Base-by-base conservation (phyloP, 148 eudicot genomes). In the Chenopodium formosanum region DNA sequence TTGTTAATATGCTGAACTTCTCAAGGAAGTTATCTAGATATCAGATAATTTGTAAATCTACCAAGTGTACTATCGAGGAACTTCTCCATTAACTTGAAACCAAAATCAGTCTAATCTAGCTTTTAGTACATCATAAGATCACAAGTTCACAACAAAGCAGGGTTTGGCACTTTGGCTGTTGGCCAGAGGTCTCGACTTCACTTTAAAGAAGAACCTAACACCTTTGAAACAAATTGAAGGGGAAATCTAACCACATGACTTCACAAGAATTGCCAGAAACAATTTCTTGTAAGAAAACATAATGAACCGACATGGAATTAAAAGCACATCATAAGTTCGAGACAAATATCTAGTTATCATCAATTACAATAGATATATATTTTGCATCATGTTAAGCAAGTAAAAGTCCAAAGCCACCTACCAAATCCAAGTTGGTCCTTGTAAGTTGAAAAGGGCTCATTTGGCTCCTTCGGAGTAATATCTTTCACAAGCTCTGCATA, bases 361-460 rank as follows among this genome's bases (percentile, higher is more conserved):
- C 3, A 4, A 40, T 60, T 29, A 64, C 12, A 68, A 9, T 25
- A 58, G 7, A 53, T 20, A 56, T 56, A 67, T 27, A n/a, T 20
- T 22, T 23, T n/a, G 53, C 75, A 10, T 17, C 25, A 75, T 52
- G 71, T 32, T 70, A 50, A 79, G 77, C 48, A 3, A 76, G 31
- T n/a, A 65, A 50, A 31, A 40, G 20, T 72, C 29, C 0, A 58
- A 64, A 32, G 23, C 22, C 66, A 81, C 91, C 64, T 83, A 95
- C 98, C 98, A 83, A 95, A 95, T 73, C 98, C 98, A 72, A 95
- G 82, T 78, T 95, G 98, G 86, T 95, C 97, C 86, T 95, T 95
- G 89, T 92, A 95, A 83, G 98, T 88, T 53, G 98, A 95, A 82
- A 95, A 95, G 12, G 98, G 96, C 82, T 95, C 98, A 50, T 90